phyloP scores from a whole-genome alignment of 1,284 basidiomycete genomes.

The Amylostereum areolatum region DNA sequence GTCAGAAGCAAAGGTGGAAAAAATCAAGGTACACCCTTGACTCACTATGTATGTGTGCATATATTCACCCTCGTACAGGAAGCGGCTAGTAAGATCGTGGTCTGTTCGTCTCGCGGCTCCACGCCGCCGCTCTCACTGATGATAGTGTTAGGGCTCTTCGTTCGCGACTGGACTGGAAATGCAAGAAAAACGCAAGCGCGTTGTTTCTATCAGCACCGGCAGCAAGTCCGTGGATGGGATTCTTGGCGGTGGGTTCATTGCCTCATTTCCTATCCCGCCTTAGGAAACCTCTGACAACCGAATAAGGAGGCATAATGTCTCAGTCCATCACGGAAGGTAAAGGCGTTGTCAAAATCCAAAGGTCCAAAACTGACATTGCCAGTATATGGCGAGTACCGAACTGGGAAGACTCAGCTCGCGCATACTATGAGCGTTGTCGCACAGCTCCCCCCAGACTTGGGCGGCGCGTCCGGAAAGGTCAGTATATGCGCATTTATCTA shows the following conservation, averaged over 20 bases:
- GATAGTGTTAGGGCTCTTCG: slow-evolving; percentile 63
- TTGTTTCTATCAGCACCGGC: slow-evolving; percentile 79
- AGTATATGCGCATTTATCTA: slow-evolving; percentile 8
- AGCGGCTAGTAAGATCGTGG: slow-evolving; percentile 79
- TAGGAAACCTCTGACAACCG: slow-evolving; percentile 2
- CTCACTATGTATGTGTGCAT: slow-evolving; percentile 9
- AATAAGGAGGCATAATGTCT: slow-evolving; percentile 77
- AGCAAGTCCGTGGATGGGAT: slow-evolving; percentile 88
- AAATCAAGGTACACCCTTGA: slow-evolving; percentile 72
- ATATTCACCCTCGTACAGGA: slow-evolving; percentile 48
- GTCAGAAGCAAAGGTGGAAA: slow-evolving; percentile 92
- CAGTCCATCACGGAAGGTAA: slow-evolving; percentile 88
- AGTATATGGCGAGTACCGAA: slow-evolving; percentile 80
- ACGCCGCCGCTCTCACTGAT: slow-evolving; percentile 2
- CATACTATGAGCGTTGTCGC: slow-evolving; percentile 89
- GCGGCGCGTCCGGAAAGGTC: slow-evolving; percentile 86
- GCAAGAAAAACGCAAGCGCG: slow-evolving; percentile 76
- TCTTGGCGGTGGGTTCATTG: slow-evolving; percentile 65
- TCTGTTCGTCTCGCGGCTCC: slow-evolving; percentile 31
- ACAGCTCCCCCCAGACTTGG: slow-evolving; percentile 84
- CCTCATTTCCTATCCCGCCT: slow-evolving; percentile 21
- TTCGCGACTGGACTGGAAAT: slow-evolving; percentile 89
- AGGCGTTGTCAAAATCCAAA: slow-evolving; percentile 5
- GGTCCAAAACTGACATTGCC: not conserved
- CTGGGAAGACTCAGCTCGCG: slow-evolving; percentile 87